Base-by-base conservation (phyloP, 2,329 filamentous ascomycete genomes). In the Aspergillus sergii region DNA sequence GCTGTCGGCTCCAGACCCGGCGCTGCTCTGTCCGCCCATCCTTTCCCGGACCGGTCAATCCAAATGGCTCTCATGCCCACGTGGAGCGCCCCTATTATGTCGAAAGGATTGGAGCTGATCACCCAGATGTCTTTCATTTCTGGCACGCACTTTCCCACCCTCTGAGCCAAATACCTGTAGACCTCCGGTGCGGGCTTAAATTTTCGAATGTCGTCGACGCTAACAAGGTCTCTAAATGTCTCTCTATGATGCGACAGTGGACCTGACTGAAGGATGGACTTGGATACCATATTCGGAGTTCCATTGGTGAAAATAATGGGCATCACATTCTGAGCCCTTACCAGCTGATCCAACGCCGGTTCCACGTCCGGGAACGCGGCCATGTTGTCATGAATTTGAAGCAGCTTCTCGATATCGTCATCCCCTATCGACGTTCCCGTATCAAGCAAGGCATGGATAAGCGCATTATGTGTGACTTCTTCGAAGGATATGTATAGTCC, bases 21-120 rank as follows among this genome's bases (percentile, higher is more conserved):
- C 5, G 85, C 83, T 53, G 91, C 76, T 11, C 76, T 78, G 78
- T 93, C 91, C 64, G 83, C 79, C 90, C 90, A 93, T 3, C 89
- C 89, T 10, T 76, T 81, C 0, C 85, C 84, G 16, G 73, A 75
- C 30, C 90, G 80, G 77, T 92, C 89, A 7, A 93, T 84, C 87
- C 89, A 93, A 14, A 83, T 86, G 28, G 87, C 85, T 69, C 84
- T 83, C 78, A 92, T 78, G 0, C 90, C 90, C 6, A 83, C 81
- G 1, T 81, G 81, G 64, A 82, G 82, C 0, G 90, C 88, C 0
- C 91, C 91, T 0, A 88, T 83, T 19, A 90, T 79, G 73, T 93
- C 91, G 72, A 93, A 93, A 2, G 91, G 88, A 72, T 93, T 93
- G 1, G 86, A 86, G 67, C 85, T 90, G 7, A 94, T 83, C 9